Base-by-base conservation (phyloP, 352 stramenopile genomes). In the Globisporangium alternatum region DNA sequence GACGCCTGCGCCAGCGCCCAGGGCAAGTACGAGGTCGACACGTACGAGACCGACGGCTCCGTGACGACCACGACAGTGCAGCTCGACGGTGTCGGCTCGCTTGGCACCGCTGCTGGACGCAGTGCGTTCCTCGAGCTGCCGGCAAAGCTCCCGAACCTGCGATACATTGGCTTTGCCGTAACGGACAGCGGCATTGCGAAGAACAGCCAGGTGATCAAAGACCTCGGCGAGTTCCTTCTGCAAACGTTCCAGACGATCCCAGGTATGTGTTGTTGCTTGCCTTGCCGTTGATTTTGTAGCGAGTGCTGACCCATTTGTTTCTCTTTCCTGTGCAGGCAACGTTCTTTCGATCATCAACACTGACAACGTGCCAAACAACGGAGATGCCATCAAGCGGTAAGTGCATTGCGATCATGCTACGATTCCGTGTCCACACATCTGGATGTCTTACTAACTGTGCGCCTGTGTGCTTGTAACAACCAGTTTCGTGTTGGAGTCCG, bases 311-410 rank as follows among this genome's bases (percentile, higher is more conserved):
- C 30, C n/a, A 43, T 12, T 17, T 33, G 31, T 19, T 13, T 12
- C 15, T 45, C n/a, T 45, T 45, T 31, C 28, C 8, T 30, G 56
- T 39, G n/a, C 17, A 80, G 68, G 72, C 22, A 79, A 80, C n/a
- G 53, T 57, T 13, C 51, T 94, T 12, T 90, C 76, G 25, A 64
- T 94, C 3, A 76, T 93, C 60, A 90, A 90, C 70, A 94, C 82
- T 44, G 83, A 94, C 65, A 94, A 94, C 55, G 64, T 94, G 44
- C 80, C 78, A 7, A 66, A 68, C 10, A 94, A 94, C 66, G 83
- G 83, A 19, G 74, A 77, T 22, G 37, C 47, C 12, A 88, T 93
- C 56, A 74, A 80, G 63, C 57, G 52, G 59, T 77, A 60, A 30
- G 15, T 31, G 1, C 7, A 22, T 48, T 1, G 56, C 13, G 5